Evolutionary conservation across 2,329 filamentous ascomycete genomes (phyloP), one percentile per base, ranked within the genome.

Genomic region (Penicillium sp.): DNA sequence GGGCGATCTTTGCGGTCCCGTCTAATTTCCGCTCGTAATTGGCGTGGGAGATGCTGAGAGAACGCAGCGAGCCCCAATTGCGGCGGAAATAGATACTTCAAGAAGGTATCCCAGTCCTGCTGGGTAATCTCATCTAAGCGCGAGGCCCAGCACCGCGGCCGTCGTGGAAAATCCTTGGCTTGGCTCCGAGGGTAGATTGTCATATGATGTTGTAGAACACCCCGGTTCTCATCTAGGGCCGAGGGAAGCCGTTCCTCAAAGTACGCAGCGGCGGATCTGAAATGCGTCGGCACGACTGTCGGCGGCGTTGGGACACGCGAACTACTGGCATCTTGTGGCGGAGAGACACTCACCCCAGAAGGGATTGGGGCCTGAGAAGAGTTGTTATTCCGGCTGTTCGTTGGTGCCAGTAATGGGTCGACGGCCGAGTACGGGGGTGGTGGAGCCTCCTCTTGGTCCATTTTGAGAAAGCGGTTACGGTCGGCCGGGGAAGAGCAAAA

Each of bases 81-180:
- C 6, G 70, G 63, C 3, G 77, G 77, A 48, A 79, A 77, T 6
- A 79, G 60, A 63, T 76, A 75, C 44, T 73, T 72, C 25, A 78
- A 56, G 58, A 78, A 79, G 10, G 71, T 75, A 55, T 76, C 70
- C 77, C 77, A 79, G 61, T 79, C 77, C 62, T 75, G 71, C 63
- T 77, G 73, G 42, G 65, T 63, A 31, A 78, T 68, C 45, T 76
- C 72, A 25, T 69, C 62, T 41, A 63, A 62, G 12, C 69, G 68
- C 17, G 69, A 57, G 41, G 67, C 71, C 75, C 75, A 77, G 59
- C 76, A 77, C 2, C 76, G 75, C 1, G 75, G 74, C 41, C 75
- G 70, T 29, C 75, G 74, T n/a, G 72, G 70, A 17, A 76, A 76
- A 51, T 78, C 76, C 53, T 75, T 77, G 0, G 71, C 64, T 58